phyloP scores from a whole-genome alignment of 371 early-diverging fungal genomes.

The Mucor indicus region DNA sequence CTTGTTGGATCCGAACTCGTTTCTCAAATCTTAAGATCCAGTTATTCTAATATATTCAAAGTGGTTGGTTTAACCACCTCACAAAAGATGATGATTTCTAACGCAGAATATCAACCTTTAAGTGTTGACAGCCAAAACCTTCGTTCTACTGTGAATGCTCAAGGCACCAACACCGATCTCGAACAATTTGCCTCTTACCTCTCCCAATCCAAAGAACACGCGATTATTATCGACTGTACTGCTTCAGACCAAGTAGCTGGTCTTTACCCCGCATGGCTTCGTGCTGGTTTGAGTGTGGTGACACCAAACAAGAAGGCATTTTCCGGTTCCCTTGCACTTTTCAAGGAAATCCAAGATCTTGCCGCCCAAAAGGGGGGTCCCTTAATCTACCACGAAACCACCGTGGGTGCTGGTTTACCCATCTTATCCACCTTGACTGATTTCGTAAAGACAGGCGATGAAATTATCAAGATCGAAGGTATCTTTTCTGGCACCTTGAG shows the following conservation, averaged over 20 bases:
- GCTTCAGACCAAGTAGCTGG: constrained; percentile 76
- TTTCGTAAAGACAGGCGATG: constrained; percentile 90
- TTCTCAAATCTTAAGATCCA: constrained; percentile 56
- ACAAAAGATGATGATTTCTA: constrained; percentile 58
- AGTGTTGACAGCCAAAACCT: constrained; percentile 5
- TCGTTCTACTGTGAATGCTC: constrained; percentile 19
- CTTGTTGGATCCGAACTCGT: constrained; percentile 90
- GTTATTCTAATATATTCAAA: constrained; percentile 28
- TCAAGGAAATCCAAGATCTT: constrained; percentile 65
- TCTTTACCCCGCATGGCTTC: constrained; percentile 81
- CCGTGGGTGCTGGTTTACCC: constrained; percentile 99
- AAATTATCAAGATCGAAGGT: constrained; percentile 89
- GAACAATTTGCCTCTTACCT: constrained; percentile 53
- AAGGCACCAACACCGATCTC: constrained; percentile 40
- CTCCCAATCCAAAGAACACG: constrained; percentile 43
- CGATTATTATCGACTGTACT: constrained; percentile 91
- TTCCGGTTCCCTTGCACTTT: constrained; percentile 68
- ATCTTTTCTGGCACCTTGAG: constrained; percentile 95
- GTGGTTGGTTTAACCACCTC: constrained; percentile 69
- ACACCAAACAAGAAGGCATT: constrained; percentile 99
- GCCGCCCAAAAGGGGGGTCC: constrained; percentile 44
- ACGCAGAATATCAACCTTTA: constrained; percentile 29
- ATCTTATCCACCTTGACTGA: constrained; percentile 87
- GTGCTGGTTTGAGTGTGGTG: constrained; percentile 80
- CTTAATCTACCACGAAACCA: constrained; percentile 83